phyloP scores from a whole-genome alignment of 352 stramenopile species.

The Phytophthora europaea region DNA sequence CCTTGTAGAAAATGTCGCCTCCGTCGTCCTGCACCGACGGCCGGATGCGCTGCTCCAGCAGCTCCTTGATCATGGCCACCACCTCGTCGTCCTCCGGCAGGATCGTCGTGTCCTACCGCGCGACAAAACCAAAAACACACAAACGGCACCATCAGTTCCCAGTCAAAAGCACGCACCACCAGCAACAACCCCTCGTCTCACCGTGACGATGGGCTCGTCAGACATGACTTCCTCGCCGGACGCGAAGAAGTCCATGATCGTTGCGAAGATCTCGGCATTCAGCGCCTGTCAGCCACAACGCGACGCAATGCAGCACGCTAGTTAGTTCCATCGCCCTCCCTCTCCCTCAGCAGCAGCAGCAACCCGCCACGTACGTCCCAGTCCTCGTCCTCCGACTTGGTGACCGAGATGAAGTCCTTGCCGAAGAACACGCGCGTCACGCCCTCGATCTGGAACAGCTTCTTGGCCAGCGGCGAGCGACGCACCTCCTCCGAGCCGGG shows the following conservation, averaged over 20 bases:
- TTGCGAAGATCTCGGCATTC: slow-evolving; percentile 95
- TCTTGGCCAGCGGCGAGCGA: slow-evolving; percentile 95
- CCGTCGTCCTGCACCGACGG: slow-evolving; percentile 99
- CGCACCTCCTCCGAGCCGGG: slow-evolving; percentile 87
- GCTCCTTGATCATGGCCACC: slow-evolving; percentile 99
- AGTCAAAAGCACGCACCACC: not conserved
- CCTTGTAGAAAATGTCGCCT: slow-evolving; percentile 99
- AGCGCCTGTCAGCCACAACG: slow-evolving; percentile 53
- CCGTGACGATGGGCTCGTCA: slow-evolving; percentile 87
- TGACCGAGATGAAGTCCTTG: slow-evolving; percentile 99
- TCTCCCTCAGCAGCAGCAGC: too few species aligned
- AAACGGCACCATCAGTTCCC: not conserved
- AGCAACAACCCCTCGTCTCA: slow-evolving; percentile 25
- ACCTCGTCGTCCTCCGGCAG: slow-evolving; percentile 98
- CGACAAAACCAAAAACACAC: not conserved
- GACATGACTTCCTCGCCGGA: slow-evolving; percentile 90
- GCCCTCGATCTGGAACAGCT: slow-evolving; percentile 97
- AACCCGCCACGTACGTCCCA: slow-evolving; percentile 88
- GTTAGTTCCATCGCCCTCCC: not conserved
- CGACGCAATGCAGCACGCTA: not conserved
- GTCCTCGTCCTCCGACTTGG: slow-evolving; percentile 94
- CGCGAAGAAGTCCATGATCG: slow-evolving; percentile 99
- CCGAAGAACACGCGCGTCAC: slow-evolving; percentile 98
- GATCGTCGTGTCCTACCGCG: slow-evolving; percentile 90
- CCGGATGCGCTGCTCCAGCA: slow-evolving; percentile 98